A percentile compares a stretch with the other conserved stretches of the same genome.
Conservation (phyloP, 176 grass and related monocot species). For the Microstegium vimineum region DNA sequence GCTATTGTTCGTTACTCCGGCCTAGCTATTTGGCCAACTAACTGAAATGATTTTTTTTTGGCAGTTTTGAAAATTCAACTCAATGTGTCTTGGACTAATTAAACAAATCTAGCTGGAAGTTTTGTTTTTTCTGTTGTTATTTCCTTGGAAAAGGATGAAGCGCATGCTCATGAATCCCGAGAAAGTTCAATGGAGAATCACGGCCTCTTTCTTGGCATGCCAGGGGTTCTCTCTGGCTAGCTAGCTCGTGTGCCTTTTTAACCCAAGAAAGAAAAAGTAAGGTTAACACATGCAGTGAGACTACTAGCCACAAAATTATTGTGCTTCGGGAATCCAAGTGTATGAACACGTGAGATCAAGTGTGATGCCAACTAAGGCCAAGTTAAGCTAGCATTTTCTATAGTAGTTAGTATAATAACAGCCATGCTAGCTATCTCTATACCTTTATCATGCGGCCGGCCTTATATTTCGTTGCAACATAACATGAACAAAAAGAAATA, state of each 20-base stretch:
- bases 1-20: constrained; percentile 27
- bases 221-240: neutral
- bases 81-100: neutral
- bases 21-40: neutral
- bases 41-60: neutral
- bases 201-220: constrained; percentile 58
- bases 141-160: constrained; percentile 8
- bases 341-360: constrained; percentile 40
- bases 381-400: neutral
- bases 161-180: constrained; percentile 66
- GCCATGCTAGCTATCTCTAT: neutral
- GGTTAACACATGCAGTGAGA: constrained; percentile 29
- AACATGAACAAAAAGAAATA: constrained; percentile 31
- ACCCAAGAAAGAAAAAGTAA: constrained; percentile 24
- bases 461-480: neutral
- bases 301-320: neutral
- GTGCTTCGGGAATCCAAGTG: constrained; percentile 21
- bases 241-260: constrained; percentile 29
- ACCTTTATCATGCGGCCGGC: neutral
- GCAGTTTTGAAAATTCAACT: neutral
- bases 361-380: constrained; percentile 21
- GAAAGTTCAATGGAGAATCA: constrained; percentile 49
- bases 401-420: neutral
- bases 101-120: neutral
- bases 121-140: neutral